A percentile compares a stretch with the other conserved stretches of the same genome.
These are phyloP conservation scores for Stagonosporopsis chrysanthemi DNA, from an alignment of 2,329 filamentous ascomycete genomes.

Conservation along the genomic window DNA sequence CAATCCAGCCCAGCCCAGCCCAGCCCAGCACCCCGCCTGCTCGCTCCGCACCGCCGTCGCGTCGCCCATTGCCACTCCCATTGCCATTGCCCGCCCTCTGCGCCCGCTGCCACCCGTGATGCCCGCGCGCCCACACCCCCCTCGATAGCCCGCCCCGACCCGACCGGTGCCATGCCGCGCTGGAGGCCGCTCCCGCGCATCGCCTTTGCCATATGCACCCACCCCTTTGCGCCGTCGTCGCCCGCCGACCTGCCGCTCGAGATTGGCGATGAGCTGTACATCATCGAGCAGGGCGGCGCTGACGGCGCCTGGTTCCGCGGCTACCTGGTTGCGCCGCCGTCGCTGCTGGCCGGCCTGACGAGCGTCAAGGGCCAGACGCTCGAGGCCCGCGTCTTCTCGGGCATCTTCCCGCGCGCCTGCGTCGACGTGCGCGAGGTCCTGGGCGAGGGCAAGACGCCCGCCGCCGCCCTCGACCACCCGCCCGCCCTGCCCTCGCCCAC, in stretches of 20 bases:
- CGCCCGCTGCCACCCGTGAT: conserved; percentile 38
- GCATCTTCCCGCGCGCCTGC: conserved; percentile 93
- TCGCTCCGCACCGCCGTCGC: too few relatives aligned
- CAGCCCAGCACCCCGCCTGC: background rate
- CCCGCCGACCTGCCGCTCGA: conserved; percentile 94
- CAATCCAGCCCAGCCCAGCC: too few relatives aligned
- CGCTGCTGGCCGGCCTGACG: conserved; percentile 88
- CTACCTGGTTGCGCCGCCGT: conserved; percentile 93
- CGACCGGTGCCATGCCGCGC: conserved; percentile 57
- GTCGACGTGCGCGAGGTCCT: conserved; percentile 94
- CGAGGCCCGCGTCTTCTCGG: conserved; percentile 96
- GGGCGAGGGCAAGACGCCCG: conserved; percentile 59
- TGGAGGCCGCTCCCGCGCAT: conserved; percentile 97
- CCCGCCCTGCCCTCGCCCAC: conserved; percentile 14
- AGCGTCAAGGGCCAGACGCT: conserved; percentile 91
- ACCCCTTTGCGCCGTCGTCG: conserved; percentile 86
- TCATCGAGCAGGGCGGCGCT: conserved; percentile 89
- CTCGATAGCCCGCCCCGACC: conserved; percentile 42
- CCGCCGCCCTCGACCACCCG: too few relatives aligned
- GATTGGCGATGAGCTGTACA: conserved; percentile 97
- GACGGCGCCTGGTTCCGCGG: conserved; percentile 93
- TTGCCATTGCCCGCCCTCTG: background rate
- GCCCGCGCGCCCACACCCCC: conserved; percentile 36
- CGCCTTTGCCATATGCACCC: conserved; percentile 96
- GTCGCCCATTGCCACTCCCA: too few relatives aligned